phyloP scores from a whole-genome alignment of 768 basidiomycete genomes.

The Boletus edulis region DNA sequence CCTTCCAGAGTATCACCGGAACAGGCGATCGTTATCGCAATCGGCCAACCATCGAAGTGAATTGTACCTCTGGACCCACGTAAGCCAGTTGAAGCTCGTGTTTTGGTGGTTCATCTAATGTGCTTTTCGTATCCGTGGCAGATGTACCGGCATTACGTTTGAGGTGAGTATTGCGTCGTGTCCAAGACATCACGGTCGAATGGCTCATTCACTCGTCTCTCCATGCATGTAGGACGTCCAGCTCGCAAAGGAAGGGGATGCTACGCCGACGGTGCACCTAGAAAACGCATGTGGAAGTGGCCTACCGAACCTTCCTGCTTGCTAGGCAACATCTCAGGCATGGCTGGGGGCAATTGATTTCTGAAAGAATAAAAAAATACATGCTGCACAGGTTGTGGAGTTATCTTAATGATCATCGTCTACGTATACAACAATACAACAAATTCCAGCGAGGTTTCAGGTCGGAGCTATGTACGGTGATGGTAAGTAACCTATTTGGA shows the following conservation, averaged over 20 bases:
- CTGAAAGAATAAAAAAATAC: not conserved
- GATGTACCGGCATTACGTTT: constrained; percentile 3
- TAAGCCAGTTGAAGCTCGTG: not conserved
- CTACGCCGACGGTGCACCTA: not conserved
- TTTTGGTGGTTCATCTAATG: not conserved
- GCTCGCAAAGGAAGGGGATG: constrained; percentile 1
- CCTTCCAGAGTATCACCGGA: constrained; percentile 5
- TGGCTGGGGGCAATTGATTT: not conserved
- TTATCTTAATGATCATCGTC: too few species aligned
- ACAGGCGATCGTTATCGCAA: not conserved
- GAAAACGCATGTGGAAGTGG: constrained; percentile 9
- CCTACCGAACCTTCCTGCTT: not conserved
- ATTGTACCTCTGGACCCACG: not conserved
- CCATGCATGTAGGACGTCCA: constrained; percentile 1
- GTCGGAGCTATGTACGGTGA: not conserved
- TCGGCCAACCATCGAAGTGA: not conserved
- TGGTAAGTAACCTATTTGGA: constrained; percentile 1
- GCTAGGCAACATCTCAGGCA: not conserved
- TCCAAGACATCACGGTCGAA: too few species aligned
- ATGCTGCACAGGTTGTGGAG: not conserved
- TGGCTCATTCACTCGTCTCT: not conserved
- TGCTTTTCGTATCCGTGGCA: not conserved
- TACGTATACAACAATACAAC: not conserved
- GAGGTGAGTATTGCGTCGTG: constrained; percentile 4
- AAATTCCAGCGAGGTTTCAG: not conserved